Conservation (phyloP, 352 stramenopile species). For the Pythium volutum region DNA sequence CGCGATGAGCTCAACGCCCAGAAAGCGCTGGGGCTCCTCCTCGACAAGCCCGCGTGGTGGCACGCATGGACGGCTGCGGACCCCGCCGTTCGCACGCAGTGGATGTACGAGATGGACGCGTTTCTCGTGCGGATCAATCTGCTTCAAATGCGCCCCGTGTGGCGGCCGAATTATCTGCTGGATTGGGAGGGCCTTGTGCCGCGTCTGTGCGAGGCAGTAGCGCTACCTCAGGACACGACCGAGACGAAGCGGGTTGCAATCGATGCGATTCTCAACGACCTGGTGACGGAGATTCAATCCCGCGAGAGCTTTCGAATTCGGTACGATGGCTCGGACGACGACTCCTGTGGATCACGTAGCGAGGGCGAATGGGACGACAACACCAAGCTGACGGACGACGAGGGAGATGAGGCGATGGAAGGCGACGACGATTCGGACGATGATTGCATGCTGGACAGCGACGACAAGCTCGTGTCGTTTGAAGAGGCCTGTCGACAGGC, state of each 20-base stretch:
- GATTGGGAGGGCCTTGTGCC: background rate
- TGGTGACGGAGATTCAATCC: background rate
- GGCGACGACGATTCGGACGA: background rate
- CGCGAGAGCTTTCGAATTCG: background rate
- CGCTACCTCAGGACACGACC: background rate
- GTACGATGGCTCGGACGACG: background rate
- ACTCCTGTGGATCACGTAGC: background rate
- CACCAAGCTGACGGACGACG: background rate
- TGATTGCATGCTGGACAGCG: background rate
- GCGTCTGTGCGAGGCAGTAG: background rate
- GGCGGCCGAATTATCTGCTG: background rate
- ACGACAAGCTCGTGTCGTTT: constrained; percentile 9
- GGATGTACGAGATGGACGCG: background rate
- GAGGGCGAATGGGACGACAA: background rate
- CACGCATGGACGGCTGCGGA: background rate
- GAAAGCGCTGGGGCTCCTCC: background rate
- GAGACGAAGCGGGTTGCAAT: background rate
- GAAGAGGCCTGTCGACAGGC: constrained; percentile 1
- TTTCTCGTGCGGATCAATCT: background rate
- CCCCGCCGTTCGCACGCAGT: background rate
- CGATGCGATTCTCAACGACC: background rate
- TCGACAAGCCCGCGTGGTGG: background rate
- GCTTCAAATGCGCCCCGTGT: background rate
- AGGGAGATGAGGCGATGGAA: background rate
- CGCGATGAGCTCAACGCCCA: background rate